Evolutionary conservation across 2,329 filamentous ascomycete genomes (phyloP).

Genomic region (Trichoderma sp.): DNA sequence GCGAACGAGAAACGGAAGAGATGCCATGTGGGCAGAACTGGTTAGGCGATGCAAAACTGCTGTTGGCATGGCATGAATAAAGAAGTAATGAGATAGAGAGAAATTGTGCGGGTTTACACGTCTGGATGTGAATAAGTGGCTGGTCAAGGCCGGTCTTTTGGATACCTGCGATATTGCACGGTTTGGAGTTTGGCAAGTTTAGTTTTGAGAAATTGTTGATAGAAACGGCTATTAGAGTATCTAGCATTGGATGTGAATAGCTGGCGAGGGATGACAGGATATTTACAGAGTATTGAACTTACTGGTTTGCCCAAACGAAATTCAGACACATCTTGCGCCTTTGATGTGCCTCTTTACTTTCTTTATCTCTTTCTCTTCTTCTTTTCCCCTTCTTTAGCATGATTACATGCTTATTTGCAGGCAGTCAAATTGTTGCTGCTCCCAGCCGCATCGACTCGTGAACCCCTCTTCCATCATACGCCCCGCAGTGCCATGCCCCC

Average conservation of each 20-base stretch:
- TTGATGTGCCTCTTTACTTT: not conserved
- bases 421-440: not conserved
- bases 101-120: not conserved
- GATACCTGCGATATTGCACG: constrained; percentile 4
- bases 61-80: constrained; percentile 36
- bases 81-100: not conserved
- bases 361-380: not conserved
- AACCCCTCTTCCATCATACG: constrained; percentile 22
- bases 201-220: not conserved
- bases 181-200: constrained; percentile 2
- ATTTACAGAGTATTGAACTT: not conserved
- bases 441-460: no score
- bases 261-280: not conserved
- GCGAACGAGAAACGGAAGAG: constrained; percentile 58
- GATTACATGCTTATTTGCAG: no score
- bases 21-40: constrained; percentile 62
- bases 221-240: not conserved
- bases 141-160: not conserved
- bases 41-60: constrained; percentile 49
- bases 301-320: not conserved
- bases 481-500: constrained; percentile 66
- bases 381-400: not conserved
- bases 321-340: not conserved
- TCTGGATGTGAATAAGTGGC: not conserved
- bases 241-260: not conserved